Conservation (phyloP, 495 filamentous ascomycete species). For the Geoglossum glabrum region DNA sequence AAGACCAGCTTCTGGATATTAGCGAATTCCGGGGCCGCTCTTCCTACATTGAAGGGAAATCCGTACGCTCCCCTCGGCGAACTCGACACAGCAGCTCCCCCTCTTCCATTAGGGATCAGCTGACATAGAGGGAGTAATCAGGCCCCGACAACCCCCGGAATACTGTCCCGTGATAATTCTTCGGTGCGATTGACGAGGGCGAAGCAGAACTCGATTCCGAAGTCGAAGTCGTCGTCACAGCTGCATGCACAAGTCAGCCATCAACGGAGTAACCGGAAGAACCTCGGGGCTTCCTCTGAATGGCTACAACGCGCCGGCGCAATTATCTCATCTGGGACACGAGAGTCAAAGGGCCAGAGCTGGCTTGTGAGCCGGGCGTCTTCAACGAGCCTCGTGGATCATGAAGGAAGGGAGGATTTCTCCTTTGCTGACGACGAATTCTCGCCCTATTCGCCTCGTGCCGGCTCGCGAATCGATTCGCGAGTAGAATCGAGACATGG, state of each 20-base stretch:
- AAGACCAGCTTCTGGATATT: neutral
- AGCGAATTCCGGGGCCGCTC: neutral
- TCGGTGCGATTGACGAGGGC: conserved; percentile 1
- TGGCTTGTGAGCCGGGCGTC: conserved; percentile 4
- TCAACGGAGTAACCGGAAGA: neutral
- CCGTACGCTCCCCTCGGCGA: neutral
- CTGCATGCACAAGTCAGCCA: neutral
- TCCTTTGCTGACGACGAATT: conserved; percentile 80
- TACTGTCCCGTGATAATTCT: conserved; percentile 3
- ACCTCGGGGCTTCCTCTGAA: neutral
- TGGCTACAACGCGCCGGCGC: conserved; percentile 5
- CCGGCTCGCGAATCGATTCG: neutral
- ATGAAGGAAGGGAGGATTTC: neutral
- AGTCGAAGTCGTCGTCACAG: conserved; percentile 6
- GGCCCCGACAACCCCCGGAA: conserved; percentile 5
- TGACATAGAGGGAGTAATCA: neutral
- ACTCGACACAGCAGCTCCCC: neutral
- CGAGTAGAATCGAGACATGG: neutral
- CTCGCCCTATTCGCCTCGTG: conserved; percentile 32
- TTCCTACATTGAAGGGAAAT: conserved; percentile 6
- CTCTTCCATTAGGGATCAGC: neutral
- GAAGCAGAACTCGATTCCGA: neutral
- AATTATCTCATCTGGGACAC: conserved; percentile 4
- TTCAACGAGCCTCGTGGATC: conserved; percentile 1
- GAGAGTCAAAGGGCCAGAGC: conserved; percentile 8